Evolutionary conservation across 2,329 filamentous ascomycete genomes (phyloP).

Genomic region (Cytospora piceae): DNA sequence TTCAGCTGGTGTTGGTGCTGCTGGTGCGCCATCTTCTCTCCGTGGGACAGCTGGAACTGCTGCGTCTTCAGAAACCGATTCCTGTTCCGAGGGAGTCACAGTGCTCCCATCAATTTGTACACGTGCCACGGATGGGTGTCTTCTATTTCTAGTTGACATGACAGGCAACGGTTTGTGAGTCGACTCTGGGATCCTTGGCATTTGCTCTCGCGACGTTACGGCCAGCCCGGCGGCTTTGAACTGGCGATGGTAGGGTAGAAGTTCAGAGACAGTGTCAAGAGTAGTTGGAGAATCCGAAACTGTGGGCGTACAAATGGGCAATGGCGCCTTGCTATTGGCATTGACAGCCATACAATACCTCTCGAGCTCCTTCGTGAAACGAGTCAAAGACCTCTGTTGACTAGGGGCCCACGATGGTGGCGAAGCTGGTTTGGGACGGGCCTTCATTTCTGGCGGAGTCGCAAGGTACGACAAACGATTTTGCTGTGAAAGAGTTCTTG

Average conservation of each 20-base stretch:
- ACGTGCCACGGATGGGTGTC: neutral
- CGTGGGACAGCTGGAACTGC: neutral
- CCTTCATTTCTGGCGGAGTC: constrained; percentile 30
- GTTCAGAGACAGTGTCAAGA: constrained; percentile 54
- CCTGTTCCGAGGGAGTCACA: constrained; percentile 26
- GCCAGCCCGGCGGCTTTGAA: constrained; percentile 59
- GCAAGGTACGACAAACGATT: constrained; percentile 45
- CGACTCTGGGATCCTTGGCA: constrained; percentile 22
- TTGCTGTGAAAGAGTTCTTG: constrained; percentile 51
- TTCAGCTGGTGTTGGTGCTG: neutral
- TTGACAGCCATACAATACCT: constrained; percentile 46
- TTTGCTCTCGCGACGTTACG: constrained; percentile 57
- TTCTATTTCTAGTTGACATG: neutral
- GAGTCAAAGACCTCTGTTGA: constrained; percentile 46
- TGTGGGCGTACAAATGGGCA: constrained; percentile 46
- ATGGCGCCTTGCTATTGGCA: constrained; percentile 40
- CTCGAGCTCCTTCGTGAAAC: constrained; percentile 46
- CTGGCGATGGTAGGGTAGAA: constrained; percentile 57
- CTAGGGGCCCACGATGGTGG: constrained; percentile 48
- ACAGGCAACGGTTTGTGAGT: neutral
- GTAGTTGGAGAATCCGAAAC: constrained; percentile 47
- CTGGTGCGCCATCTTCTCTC: neutral
- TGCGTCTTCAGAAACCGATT: neutral
- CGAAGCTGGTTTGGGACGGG: constrained; percentile 28
- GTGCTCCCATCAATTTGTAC: constrained; percentile 28